Percentiles rank a stretch among this genome's conserved stretches.
These are phyloP conservation scores for Pyronema domesticum DNA, from an alignment of 495 filamentous ascomycete genomes.

Conservation along the genomic window DNA sequence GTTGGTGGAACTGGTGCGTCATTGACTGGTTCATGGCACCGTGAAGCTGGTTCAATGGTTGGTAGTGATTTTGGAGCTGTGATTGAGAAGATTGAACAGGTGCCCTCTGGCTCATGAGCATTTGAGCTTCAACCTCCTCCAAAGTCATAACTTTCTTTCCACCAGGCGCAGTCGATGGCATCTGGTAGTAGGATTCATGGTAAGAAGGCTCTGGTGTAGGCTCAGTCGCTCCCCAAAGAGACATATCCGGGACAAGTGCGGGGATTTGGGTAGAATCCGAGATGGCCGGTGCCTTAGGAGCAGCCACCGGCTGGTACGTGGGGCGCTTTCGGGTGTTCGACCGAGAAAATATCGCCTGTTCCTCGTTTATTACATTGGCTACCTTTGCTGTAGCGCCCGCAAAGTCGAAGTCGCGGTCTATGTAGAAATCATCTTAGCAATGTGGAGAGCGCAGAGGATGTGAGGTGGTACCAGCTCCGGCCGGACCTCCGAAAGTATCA, in stretches of 20 bases:
- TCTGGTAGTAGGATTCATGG: constrained; percentile 1
- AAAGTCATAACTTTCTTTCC: constrained; percentile 83
- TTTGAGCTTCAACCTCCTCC: constrained; percentile 90
- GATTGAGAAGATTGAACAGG: constrained; percentile 19
- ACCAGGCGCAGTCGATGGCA: constrained; percentile 17
- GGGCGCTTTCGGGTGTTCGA: constrained; percentile 1
- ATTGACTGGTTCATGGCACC: constrained; percentile 5
- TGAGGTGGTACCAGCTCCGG: constrained; percentile 22
- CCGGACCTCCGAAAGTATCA: constrained; percentile 72
- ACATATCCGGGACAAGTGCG: constrained; percentile 80
- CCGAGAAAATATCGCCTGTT: constrained; percentile 45
- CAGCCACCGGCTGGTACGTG: neutral
- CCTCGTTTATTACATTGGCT: constrained; percentile 65
- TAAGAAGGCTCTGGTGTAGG: constrained; percentile 16
- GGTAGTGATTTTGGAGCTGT: constrained; percentile 12
- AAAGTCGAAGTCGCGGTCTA: constrained; percentile 89
- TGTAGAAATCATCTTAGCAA: constrained; percentile 1
- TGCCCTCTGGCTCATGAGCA: constrained; percentile 46
- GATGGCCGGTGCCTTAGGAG: constrained; percentile 1
- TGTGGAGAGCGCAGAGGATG: neutral
- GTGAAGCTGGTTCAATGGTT: constrained; percentile 15
- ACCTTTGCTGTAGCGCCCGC: constrained; percentile 80
- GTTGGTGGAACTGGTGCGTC: constrained; percentile 14
- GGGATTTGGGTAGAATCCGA: constrained; percentile 31
- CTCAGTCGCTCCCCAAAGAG: constrained; percentile 63